Conservation (phyloP, 495 filamentous ascomycete genomes). For the Hypoxylon fragiforme region DNA sequence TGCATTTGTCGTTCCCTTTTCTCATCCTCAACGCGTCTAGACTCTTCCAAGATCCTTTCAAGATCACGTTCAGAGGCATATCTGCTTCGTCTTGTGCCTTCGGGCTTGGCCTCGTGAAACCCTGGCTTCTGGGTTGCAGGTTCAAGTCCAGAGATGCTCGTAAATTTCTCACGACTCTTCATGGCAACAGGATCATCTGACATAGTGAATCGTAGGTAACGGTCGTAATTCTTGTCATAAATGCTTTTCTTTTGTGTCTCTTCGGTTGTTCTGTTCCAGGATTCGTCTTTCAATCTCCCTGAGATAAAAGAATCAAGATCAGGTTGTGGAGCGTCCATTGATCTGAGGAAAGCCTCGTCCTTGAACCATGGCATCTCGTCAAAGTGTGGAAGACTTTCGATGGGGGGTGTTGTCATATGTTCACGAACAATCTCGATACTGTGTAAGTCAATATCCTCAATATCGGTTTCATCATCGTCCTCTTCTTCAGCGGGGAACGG, state of each 20-base stretch:
- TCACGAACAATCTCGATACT: slow-evolving; percentile 49
- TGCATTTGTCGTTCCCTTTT: slow-evolving; percentile 69
- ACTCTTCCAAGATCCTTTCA: slow-evolving; percentile 74
- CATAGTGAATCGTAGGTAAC: slow-evolving; percentile 54
- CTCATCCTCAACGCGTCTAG: slow-evolving; percentile 73
- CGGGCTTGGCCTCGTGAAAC: slow-evolving; percentile 57
- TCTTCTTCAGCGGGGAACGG: slow-evolving; percentile 43
- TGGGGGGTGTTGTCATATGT: slow-evolving; percentile 53
- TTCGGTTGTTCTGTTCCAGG: slow-evolving; percentile 20
- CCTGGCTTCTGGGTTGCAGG: slow-evolving; percentile 40
- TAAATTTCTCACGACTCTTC: slow-evolving; percentile 50
- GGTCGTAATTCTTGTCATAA: slow-evolving; percentile 50
- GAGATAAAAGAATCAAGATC: slow-evolving; percentile 42
- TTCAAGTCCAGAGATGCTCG: slow-evolving; percentile 26
- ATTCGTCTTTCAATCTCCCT: slow-evolving; percentile 31
- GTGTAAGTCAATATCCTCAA: slow-evolving; percentile 60
- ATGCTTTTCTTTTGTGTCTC: slow-evolving; percentile 36
- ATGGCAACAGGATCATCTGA: slow-evolving; percentile 53
- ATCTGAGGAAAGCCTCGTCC: slow-evolving; percentile 41
- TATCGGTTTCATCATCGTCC: slow-evolving; percentile 63
- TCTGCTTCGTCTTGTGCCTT: slow-evolving; percentile 64
- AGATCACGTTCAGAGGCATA: slow-evolving; percentile 72
- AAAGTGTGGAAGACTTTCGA: slow-evolving; percentile 50
- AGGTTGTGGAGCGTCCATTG: slow-evolving; percentile 30
- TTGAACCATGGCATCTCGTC: slow-evolving; percentile 48